These are phyloP conservation scores for Candida ortonii DNA, from an alignment of 805 yeast genomes.

Conservation along the genomic window DNA sequence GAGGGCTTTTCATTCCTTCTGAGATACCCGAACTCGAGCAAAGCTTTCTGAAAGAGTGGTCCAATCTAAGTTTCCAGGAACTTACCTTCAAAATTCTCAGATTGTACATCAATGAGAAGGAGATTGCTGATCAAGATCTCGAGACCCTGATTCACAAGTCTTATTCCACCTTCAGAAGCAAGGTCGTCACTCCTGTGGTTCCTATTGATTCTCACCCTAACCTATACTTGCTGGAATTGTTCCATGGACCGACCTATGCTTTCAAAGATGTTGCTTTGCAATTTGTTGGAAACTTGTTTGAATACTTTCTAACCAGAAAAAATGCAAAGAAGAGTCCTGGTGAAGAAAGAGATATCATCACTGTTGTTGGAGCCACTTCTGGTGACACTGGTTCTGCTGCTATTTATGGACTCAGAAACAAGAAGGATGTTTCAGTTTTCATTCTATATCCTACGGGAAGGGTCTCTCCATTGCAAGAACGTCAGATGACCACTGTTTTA, in stretches of 20 bases:
- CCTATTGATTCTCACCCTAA: constrained; percentile 50
- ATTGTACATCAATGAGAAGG: constrained; percentile 66
- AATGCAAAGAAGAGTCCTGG: constrained; percentile 49
- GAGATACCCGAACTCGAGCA: constrained; percentile 61
- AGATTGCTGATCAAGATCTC: constrained; percentile 72
- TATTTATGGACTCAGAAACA: constrained; percentile 94
- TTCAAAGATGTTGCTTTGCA: constrained; percentile 98
- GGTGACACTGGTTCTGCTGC: constrained; percentile 99
- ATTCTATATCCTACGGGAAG: constrained; percentile 96
- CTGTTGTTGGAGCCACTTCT: constrained; percentile 98
- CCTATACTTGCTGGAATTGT: constrained; percentile 80
- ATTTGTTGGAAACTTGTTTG: constrained; percentile 95
- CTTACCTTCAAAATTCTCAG: constrained; percentile 85
- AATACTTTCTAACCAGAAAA: constrained; percentile 78
- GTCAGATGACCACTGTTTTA: constrained; percentile 95
- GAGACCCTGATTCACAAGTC: constrained; percentile 61
- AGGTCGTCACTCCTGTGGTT: constrained; percentile 82
- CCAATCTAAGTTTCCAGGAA: constrained; percentile 72
- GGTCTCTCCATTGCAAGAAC: constrained; percentile 96
- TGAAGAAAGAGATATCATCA: constrained; percentile 69
- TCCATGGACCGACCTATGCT: constrained; percentile 99
- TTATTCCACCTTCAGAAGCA: constrained; percentile 86
- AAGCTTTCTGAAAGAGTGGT: constrained; percentile 66
- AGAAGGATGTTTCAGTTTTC: constrained; percentile 96
- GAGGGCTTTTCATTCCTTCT: constrained; percentile 91